phyloP scores from a whole-genome alignment of 345 rosid genomes.

The Balakata baccata region DNA sequence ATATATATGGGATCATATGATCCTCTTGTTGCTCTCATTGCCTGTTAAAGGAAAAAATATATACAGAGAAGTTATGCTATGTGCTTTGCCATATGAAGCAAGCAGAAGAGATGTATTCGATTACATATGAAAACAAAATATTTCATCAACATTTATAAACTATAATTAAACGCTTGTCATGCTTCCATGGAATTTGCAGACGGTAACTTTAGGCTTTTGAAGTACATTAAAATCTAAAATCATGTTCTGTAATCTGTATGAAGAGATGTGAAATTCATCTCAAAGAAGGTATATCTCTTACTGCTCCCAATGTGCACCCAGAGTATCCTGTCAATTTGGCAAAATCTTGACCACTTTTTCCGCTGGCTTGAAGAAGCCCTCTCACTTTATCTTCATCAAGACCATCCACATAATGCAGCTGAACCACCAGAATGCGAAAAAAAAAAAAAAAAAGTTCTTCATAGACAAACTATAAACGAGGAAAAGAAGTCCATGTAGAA shows the following conservation, averaged over 20 bases:
- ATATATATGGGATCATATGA: conserved; percentile 66
- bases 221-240: background rate
- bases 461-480: too few species aligned
- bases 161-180: too few species aligned
- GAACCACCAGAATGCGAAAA: conserved; percentile 8
- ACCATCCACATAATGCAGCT: conserved; percentile 94
- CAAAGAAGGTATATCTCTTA: conserved; percentile 31
- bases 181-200: too few species aligned
- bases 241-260: background rate
- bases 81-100: background rate
- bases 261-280: too few species aligned
- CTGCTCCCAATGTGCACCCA: conserved; percentile 72
- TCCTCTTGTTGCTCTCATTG: conserved; percentile 48
- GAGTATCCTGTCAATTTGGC: conserved; percentile 62
- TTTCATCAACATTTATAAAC: background rate
- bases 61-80: background rate
- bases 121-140: background rate
- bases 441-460: background rate
- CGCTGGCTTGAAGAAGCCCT: conserved; percentile 50
- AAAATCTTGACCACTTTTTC: conserved; percentile 37
- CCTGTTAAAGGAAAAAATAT: conserved; percentile 35
- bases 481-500: too few species aligned
- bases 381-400: conserved; percentile 55
- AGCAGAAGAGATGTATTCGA: background rate
- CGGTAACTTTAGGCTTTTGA: too few species aligned